Base-by-base conservation (phyloP, 2,329 filamentous ascomycete genomes). In the Orbilia ellipsospora region DNA sequence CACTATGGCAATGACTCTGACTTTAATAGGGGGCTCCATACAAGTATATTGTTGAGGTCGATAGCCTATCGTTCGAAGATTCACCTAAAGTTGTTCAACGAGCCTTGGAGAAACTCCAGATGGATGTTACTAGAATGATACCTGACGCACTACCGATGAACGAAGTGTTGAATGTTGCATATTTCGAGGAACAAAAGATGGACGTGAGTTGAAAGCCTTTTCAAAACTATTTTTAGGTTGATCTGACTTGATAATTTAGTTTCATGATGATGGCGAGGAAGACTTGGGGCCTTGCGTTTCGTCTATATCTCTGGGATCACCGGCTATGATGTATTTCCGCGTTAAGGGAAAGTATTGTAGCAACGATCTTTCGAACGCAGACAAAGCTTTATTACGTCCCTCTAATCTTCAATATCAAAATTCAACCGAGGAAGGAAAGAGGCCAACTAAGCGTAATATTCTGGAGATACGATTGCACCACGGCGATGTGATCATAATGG, bases 231-330 rank as follows among this genome's bases (percentile, higher is more conserved):
- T 15, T 12, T 31, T 36, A 16, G 15, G 54, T 10, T 20, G 28
- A 50, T 1, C 12, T 64, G 45, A 55, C 45, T 56, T 36, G 3
- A 36, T 52, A 54, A 7, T n/a, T 18, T 77, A 88, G 83, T 89
- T 86, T 78, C 89, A 91, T 72, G 89, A 91, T 69, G 90, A 91
- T 77, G 89, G 89, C 3, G 89, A 91, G 79, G 82, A 81, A 8
- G 87, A 88, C 2, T 82, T 91, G 0, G 89, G 89, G 0, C 87
- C 88, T 0, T 88, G 86, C 0, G 88, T 91, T 5, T 87, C 88
- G 0, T 89, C 88, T 0, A 81, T 89, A 5, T 89, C 87, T 1
- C 83, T 90, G 0, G 89, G 89, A 0, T 85, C 84, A 0, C 84
- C 86, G 0, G 86, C 88, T 0, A 82, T 82, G 0, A 91, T 91